Percentiles rank a stretch among this genome's conserved stretches.
Evolutionary conservation across 768 basidiomycete species (phyloP).

Genomic region (Termitomyces sp.): DNA sequence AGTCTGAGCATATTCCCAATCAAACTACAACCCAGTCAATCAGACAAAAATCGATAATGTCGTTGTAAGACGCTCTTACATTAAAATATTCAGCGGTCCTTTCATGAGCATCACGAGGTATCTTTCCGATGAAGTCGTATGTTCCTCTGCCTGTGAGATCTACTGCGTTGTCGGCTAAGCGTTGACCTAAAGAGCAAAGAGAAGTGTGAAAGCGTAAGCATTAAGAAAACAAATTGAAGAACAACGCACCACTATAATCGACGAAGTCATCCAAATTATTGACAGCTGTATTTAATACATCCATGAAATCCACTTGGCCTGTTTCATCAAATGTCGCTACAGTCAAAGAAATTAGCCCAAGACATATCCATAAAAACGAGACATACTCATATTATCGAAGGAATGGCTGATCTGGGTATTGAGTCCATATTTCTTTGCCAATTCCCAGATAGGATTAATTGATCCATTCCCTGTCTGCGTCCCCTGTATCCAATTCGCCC

Average conservation of each 20-base stretch:
- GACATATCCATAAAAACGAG: not conserved
- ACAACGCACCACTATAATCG: not conserved
- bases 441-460: too few species aligned
- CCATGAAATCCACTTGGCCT: not conserved
- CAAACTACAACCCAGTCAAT: not conserved
- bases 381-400: not conserved
- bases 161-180: constrained; percentile 39
- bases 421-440: too few species aligned
- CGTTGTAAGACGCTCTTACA: too few species aligned
- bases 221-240: too few species aligned
- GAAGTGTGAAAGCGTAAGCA: not conserved
- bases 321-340: not conserved
- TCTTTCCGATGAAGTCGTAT: constrained; percentile 46
- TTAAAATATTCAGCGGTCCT: too few species aligned
- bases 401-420: too few species aligned
- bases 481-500: too few species aligned
- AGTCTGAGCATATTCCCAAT: not conserved
- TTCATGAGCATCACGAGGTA: constrained; percentile 18
- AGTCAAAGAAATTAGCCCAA: not conserved
- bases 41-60: too few species aligned
- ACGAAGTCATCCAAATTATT: not conserved
- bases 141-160: constrained; percentile 51
- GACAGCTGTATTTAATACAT: not conserved
- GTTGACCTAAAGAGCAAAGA: constrained; percentile 29
- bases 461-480: too few species aligned